A percentile compares a stretch with the other conserved stretches of the same genome.
Evolutionary conservation across 2,329 filamentous ascomycete genomes (phyloP).

Genomic region (Apiospora arundinis): DNA sequence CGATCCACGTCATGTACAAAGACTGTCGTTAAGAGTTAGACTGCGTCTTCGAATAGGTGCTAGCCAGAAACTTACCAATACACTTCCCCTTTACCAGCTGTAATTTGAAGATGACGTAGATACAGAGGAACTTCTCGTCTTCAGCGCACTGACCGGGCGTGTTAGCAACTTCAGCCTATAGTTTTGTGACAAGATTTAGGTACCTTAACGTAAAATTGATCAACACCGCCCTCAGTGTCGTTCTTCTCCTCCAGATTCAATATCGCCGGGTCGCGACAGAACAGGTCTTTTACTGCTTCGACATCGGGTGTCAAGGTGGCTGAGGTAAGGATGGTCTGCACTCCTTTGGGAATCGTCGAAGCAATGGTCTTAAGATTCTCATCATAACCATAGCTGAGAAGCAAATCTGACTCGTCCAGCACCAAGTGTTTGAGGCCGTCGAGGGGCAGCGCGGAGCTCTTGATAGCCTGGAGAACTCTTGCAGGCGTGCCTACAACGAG

Average conservation of each 20-base stretch:
- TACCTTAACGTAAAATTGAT: slow-evolving; percentile 81
- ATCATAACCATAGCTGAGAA: slow-evolving; percentile 92
- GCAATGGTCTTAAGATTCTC: slow-evolving; percentile 85
- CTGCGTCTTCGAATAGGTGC: background rate
- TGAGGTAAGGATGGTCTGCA: slow-evolving; percentile 93
- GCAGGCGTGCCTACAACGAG: slow-evolving; percentile 90
- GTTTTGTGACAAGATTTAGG: slow-evolving; percentile 47
- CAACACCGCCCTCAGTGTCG: slow-evolving; percentile 76
- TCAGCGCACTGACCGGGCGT: slow-evolving; percentile 44
- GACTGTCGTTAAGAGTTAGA: slow-evolving; percentile 64
- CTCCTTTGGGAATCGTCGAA: slow-evolving; percentile 78
- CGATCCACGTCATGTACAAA: slow-evolving; percentile 63
- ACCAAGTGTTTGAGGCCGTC: slow-evolving; percentile 78
- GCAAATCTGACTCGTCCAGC: slow-evolving; percentile 92
- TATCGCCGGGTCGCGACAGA: slow-evolving; percentile 80
- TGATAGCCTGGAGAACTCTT: slow-evolving; percentile 80
- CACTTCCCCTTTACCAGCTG: slow-evolving; percentile 88
- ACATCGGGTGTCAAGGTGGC: slow-evolving; percentile 90
- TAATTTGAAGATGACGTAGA: slow-evolving; percentile 94
- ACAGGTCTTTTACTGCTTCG: slow-evolving; percentile 81
- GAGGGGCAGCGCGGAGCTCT: slow-evolving; percentile 72
- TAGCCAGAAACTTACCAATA: background rate
- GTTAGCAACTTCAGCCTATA: background rate
- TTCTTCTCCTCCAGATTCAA: slow-evolving; percentile 86
- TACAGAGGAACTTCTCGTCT: slow-evolving; percentile 95